Evolutionary conservation across 2,329 filamentous ascomycete species (phyloP).

Genomic region (Akanthomyces lecanii): DNA sequence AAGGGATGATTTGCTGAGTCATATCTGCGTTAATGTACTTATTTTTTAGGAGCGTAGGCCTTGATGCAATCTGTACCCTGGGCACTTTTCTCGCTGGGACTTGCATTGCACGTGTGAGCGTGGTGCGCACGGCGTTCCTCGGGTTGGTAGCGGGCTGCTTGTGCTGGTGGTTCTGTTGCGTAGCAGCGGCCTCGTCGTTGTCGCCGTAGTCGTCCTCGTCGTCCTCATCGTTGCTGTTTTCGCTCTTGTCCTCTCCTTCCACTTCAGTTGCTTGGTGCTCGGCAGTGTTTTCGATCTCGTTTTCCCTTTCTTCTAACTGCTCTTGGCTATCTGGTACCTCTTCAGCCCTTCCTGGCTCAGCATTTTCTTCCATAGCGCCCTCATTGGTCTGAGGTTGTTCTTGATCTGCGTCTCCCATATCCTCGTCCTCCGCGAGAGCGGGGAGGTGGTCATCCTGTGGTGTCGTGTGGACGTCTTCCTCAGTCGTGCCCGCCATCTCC

Average conservation of each 20-base stretch:
- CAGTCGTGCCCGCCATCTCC: background rate
- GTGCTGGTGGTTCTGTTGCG: no score
- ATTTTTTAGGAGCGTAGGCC: no score
- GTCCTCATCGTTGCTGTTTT: no score
- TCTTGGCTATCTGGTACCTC: background rate
- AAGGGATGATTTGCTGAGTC: background rate
- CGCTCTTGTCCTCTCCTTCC: no score
- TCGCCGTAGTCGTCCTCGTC: no score
- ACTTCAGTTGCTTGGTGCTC: no score
- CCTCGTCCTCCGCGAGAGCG: background rate
- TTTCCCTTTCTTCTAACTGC: background rate
- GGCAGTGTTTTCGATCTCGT: background rate
- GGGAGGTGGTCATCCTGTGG: background rate
- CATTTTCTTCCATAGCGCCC: background rate
- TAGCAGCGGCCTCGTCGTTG: no score
- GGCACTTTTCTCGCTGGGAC: no score
- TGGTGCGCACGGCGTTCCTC: no score
- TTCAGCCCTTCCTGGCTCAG: background rate
- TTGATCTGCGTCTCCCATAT: background rate
- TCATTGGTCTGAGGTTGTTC: background rate
- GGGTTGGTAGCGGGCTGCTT: no score
- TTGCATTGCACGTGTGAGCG: no score
- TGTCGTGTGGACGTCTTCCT: background rate
- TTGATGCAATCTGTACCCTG: no score
- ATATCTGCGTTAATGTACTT: background rate